Base-by-base conservation (phyloP, 1,284 basidiomycete species). In the Vanrija sp. region DNA sequence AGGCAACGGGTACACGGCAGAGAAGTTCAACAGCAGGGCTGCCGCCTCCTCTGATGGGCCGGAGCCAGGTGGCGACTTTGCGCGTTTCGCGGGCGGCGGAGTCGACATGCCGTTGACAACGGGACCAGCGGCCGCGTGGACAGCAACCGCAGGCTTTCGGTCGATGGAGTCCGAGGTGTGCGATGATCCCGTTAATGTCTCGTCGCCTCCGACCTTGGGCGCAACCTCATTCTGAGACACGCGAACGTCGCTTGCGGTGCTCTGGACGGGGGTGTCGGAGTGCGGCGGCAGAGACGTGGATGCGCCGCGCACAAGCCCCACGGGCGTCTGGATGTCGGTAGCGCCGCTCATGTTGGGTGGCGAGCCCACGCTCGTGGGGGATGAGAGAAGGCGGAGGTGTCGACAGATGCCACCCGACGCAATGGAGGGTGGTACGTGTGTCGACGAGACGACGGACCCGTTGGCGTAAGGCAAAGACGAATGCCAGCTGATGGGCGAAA, bases 11-110 rank as follows among this genome's bases (percentile, higher is more conserved):
- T 45, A 44, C 29, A 57, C 50, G 5, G 58, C 55, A 4, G 66
- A 63, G 52, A 70, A 65, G 53, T 68, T 70, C 29, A 70, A 57
- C 49, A 70, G 43, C 40, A 69, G 54, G 3, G 61, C 58, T 19
- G 62, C 67, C 9, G 64, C 67, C 51, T 69, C 67, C 26, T 64
- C 62, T 1, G 60, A 62, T 4, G 59, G 54, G 3, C 53, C 57
- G 1, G 57, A 55, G 9, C 53, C 57, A 15, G 57, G 57, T 3
- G 57, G 53, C 5, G 57, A 59, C 23, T 43, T 43, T 8, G 19
- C 42, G 4, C 42, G 42, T 18, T 25, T 21, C 2, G 15, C 12
- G 14, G 23, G 42, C 19, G 18, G 23, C 4, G 42, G 18, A 18
- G 23, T 19, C 19, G 42, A 25, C 23, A 43, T 43, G 19, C 42